Evolutionary conservation across 2,329 filamentous ascomycete species (phyloP), one percentile per base, ranked within the genome.

Genomic region (Penicillium sp.): DNA sequence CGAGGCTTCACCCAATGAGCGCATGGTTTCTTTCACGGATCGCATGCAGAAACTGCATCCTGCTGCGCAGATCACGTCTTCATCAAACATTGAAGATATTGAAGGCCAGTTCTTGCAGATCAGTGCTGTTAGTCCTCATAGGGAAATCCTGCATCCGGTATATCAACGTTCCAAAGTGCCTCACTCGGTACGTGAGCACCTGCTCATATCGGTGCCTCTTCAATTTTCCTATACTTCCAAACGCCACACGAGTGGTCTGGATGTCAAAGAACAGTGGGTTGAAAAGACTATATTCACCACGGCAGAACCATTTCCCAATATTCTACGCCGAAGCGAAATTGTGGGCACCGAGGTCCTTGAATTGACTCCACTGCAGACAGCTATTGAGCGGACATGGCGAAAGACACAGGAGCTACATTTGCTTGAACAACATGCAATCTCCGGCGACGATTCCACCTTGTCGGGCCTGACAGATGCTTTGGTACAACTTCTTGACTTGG

Each of bases 11-110:
- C 81, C 88, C 0, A 85, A 80, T 6, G 93, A 97, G 72, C 84
- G 89, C 21, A 85, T 90, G 42, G 84, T 86, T 1, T 86, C 85
- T 4, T 97, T 97, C 65, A 90, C 90, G 1, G 92, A 97, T 69
- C 88, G 90, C 50, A 90, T 97, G 83, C 92, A 95, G 68, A 88
- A 92, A 70, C 87, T 95, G 65, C 91, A 96, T 67, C 93, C 92
- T 3, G 79, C 88, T 2, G 92, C 93, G 3, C 89, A 94, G 65
- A 87, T 97, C 58, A 79, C 95, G 43, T 86, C 85, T 3, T 81
- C 81, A 28, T 83, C 84, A 6, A 85, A 85, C 26, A 80, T 86
- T 11, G 88, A 92, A 59, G 90, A 94, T 64, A 83, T 93, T 1
- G 93, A 97, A 73, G 93, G 93, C 12, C 93, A 97, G 66, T 97